These are phyloP conservation scores for Aspergillus indologenus DNA, from an alignment of 495 filamentous ascomycete species.

Conservation along the genomic window DNA sequence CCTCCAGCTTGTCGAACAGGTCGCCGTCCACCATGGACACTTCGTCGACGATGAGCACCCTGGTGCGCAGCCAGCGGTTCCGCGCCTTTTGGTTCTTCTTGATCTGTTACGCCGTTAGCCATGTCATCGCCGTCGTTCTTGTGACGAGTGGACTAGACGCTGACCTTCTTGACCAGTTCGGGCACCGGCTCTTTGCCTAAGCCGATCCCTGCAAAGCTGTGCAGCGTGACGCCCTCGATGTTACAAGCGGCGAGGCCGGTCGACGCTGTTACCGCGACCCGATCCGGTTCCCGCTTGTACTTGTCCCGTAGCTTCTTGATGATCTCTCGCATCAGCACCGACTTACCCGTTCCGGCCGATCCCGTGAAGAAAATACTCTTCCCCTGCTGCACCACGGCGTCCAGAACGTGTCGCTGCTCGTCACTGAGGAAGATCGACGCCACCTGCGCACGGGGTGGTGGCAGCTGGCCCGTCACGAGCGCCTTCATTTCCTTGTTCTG, in stretches of 20 bases:
- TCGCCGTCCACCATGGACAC: slow-evolving; percentile 98
- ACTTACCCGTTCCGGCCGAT: slow-evolving; percentile 96
- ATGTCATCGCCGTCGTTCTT: neutral
- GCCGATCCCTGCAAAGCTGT: slow-evolving; percentile 94
- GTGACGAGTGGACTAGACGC: neutral
- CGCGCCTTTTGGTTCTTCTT: slow-evolving; percentile 83
- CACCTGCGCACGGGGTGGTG: slow-evolving; percentile 34
- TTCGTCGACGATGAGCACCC: slow-evolving; percentile 86
- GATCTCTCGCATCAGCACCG: slow-evolving; percentile 87
- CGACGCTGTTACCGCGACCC: slow-evolving; percentile 89
- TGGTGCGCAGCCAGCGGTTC: slow-evolving; percentile 83
- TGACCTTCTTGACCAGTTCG: slow-evolving; percentile 75
- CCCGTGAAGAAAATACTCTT: slow-evolving; percentile 98
- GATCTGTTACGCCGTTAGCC: slow-evolving; percentile 48
- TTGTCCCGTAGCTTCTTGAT: slow-evolving; percentile 77
- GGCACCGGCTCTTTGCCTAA: slow-evolving; percentile 84
- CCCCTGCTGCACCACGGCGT: slow-evolving; percentile 67
- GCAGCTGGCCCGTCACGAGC: slow-evolving; percentile 19
- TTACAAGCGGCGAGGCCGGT: slow-evolving; percentile 97
- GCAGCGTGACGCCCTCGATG: slow-evolving; percentile 90
- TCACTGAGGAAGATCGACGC: slow-evolving; percentile 70
- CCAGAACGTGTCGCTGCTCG: slow-evolving; percentile 81
- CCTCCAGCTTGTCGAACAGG: slow-evolving; percentile 92
- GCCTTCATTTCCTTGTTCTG: slow-evolving; percentile 51
- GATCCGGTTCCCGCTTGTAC: slow-evolving; percentile 68